Conservation (phyloP, 2,329 filamentous ascomycete genomes). For the Fusarium sacchari region DNA sequence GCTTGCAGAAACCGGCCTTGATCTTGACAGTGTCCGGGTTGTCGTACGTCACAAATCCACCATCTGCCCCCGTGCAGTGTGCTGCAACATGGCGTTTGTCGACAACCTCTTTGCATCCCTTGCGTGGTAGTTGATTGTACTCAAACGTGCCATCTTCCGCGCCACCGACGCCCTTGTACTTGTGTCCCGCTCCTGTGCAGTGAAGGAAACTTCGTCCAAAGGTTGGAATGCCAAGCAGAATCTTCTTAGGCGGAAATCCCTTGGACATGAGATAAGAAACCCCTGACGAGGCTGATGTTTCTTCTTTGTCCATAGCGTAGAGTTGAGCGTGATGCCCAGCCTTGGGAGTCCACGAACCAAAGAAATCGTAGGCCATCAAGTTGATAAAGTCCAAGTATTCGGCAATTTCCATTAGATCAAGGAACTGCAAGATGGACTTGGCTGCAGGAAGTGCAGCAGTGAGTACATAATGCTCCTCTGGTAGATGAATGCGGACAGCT, state of each 20-base stretch:
- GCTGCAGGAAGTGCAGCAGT: conserved; percentile 78
- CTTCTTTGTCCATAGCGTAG: conserved; percentile 68
- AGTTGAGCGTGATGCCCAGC: conserved; percentile 82
- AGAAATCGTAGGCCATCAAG: conserved; percentile 84
- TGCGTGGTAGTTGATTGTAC: conserved; percentile 74
- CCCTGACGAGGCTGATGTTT: conserved; percentile 72
- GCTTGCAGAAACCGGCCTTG: conserved; percentile 79
- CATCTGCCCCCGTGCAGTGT: conserved; percentile 76
- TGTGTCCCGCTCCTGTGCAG: conserved; percentile 71
- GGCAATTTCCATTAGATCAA: conserved; percentile 71
- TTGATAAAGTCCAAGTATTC: conserved; percentile 79
- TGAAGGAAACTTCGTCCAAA: conserved; percentile 81
- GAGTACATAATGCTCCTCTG: conserved; percentile 73
- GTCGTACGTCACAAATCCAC: conserved; percentile 83
- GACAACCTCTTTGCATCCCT: conserved; percentile 70
- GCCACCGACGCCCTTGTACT: conserved; percentile 64
- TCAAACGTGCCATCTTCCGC: conserved; percentile 75
- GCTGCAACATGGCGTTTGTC: conserved; percentile 76
- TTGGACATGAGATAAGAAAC: conserved; percentile 72
- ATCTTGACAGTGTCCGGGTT: conserved; percentile 78
- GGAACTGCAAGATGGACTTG: conserved; percentile 72
- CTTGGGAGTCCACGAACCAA: conserved; percentile 73
- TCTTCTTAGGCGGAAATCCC: conserved; percentile 75
- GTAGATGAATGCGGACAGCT: conserved; percentile 72
- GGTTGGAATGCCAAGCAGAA: conserved; percentile 78